phyloP scores from a whole-genome alignment of 176 grass and related monocot species.

The Triticum turgidum region DNA sequence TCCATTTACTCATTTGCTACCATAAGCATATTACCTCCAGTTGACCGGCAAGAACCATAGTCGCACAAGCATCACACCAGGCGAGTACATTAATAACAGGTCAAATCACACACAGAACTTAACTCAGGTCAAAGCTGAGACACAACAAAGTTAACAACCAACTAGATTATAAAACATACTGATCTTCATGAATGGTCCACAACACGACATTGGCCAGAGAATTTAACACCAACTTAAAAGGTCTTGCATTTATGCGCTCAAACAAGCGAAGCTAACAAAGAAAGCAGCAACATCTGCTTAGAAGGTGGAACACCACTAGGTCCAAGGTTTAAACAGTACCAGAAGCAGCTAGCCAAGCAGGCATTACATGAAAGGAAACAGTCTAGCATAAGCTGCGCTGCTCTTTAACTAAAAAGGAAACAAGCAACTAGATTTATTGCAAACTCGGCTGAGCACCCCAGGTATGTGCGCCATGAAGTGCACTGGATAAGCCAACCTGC shows the following conservation, averaged over 20 bases:
- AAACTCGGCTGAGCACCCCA: slow-evolving; percentile 15
- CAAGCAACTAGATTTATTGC: slow-evolving; percentile 10
- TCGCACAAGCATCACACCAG: too few species aligned
- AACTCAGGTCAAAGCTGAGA: neutral
- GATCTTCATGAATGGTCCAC: neutral
- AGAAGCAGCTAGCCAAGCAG: neutral
- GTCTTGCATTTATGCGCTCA: neutral
- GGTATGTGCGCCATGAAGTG: neutral
- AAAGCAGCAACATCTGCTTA: neutral
- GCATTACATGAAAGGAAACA: slow-evolving; percentile 14
- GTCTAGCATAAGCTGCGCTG: neutral
- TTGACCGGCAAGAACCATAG: too few species aligned
- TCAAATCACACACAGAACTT: neutral
- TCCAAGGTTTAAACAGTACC: neutral
- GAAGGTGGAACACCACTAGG: neutral
- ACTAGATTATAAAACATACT: neutral
- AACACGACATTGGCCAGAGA: neutral
- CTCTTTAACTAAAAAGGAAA: neutral
- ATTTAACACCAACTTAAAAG: neutral
- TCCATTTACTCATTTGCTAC: too few species aligned
- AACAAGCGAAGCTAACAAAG: neutral
- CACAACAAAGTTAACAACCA: neutral
- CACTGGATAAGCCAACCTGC: slow-evolving; percentile 28
- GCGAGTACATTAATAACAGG: neutral
- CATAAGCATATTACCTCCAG: too few species aligned